These are phyloP conservation scores for Tulasnella sp. DNA, from an alignment of 768 basidiomycete species.

Conservation along the genomic window DNA sequence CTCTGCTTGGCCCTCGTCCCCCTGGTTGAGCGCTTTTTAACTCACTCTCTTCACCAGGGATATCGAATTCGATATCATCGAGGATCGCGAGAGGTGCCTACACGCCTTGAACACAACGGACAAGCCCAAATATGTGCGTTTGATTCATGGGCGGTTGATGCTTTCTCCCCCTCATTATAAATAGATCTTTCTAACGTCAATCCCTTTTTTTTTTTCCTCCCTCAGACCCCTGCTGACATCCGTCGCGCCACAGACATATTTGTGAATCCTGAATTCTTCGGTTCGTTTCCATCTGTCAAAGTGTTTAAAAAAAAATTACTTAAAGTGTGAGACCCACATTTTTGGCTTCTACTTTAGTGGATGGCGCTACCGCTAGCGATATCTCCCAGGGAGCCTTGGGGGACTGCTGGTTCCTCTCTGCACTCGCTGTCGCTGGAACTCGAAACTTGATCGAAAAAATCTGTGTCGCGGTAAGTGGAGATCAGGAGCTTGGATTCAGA, in stretches of 20 bases:
- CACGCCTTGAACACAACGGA: constrained; percentile 26
- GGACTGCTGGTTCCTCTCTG: constrained; percentile 46
- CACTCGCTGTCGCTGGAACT: constrained; percentile 39
- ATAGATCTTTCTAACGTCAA: no score
- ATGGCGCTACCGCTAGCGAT: constrained; percentile 35
- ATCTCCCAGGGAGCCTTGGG: constrained; percentile 41
- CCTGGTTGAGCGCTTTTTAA: neutral
- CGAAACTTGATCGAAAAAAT: constrained; percentile 39
- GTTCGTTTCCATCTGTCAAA: no score
- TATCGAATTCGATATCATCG: constrained; percentile 44
- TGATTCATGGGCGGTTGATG: no score
- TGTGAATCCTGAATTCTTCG: constrained; percentile 39
- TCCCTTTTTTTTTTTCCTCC: no score
- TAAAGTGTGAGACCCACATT: no score
- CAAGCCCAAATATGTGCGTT: constrained; percentile 2
- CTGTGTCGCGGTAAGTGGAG: constrained; percentile 38
- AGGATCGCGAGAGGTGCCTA: constrained; percentile 32
- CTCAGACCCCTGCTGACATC: constrained; percentile 35
- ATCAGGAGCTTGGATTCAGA: neutral
- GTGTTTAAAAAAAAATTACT: no score
- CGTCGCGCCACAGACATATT: constrained; percentile 42
- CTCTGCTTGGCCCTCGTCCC: neutral
- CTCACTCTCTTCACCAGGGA: no score
- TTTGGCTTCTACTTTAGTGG: no score
- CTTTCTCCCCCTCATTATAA: no score